Base-by-base conservation (phyloP, 1,284 basidiomycete species). In the Cutaneotrichosporon curvatum region DNA sequence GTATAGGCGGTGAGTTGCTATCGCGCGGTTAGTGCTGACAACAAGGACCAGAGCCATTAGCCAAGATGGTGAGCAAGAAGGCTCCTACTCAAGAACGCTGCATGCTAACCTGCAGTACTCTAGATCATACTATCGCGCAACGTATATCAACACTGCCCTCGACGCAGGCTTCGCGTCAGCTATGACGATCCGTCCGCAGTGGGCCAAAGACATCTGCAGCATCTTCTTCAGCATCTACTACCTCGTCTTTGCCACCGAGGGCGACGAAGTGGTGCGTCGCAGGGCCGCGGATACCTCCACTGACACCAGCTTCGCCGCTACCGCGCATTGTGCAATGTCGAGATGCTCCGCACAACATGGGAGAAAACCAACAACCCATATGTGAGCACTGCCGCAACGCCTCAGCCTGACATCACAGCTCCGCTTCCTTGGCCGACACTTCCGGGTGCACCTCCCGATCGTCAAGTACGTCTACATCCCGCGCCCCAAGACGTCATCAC, bases 161-260 rank as follows among this genome's bases (percentile, higher is more conserved):
- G 94, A 98, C 65, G 91, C 92, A 1, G 94, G 92, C 1, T 97
- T 97, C 63, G 89, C 92, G 0, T 91, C 90, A 0, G 91, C 94
- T 9, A 90, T 94, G 84, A 76, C 81, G 2, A 87, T 98, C 54
- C 81, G 83, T n/a, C 87, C 89, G 0, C 88, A 86, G 64, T 95
- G 89, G 89, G 70, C 96, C 10, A 79, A 84, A 55, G 90, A 97
- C 65, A 74, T 95, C 9, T 83, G 81, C 50, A 88, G 87, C 33
- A 73, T 95, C 37, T 56, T 91, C 25, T 94, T 95, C 65, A 83
- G 87, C 0, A 74, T 78, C 1, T 97, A 97, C 74, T 98, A 97
- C 68, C 83, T 96, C n/a, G 69, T 95, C 20, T 96, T 87, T 64
- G 86, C 91, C 19, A 84, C 84, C 58, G 87, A 94, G 65, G 94